These are phyloP conservation scores for Geoglossum glabrum DNA, from an alignment of 495 filamentous ascomycete genomes.

Conservation along the genomic window DNA sequence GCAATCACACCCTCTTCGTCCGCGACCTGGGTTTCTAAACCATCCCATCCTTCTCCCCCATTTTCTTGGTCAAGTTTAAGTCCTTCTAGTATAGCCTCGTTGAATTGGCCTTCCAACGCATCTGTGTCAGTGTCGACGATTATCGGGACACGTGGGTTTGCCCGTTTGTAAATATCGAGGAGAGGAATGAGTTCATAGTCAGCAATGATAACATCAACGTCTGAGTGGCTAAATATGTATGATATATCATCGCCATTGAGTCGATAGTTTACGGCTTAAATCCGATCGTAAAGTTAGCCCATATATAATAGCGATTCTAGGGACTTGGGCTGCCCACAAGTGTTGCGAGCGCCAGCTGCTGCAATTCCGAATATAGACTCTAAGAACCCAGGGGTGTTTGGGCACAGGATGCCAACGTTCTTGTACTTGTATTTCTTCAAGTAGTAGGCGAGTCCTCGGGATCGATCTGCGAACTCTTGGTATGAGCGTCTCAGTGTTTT, in stretches of 20 bases:
- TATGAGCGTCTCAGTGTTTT: slow-evolving; percentile 57
- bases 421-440: slow-evolving; percentile 47
- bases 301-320: background rate
- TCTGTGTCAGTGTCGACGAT: slow-evolving; percentile 79
- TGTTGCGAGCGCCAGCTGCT: slow-evolving; percentile 63
- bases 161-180: slow-evolving; percentile 39
- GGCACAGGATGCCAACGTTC: slow-evolving; percentile 58
- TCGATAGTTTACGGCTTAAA: slow-evolving; percentile 62
- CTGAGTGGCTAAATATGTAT: slow-evolving; percentile 74
- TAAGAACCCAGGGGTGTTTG: slow-evolving; percentile 89
- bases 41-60: slow-evolving; percentile 55
- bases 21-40: slow-evolving; percentile 40
- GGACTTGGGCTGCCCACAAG: slow-evolving; percentile 24
- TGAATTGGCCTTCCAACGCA: slow-evolving; percentile 58
- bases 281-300: background rate
- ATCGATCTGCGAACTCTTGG: slow-evolving; percentile 60
- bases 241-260: slow-evolving; percentile 70
- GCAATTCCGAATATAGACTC: slow-evolving; percentile 78
- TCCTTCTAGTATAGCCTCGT: slow-evolving; percentile 67
- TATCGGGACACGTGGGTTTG: slow-evolving; percentile 39
- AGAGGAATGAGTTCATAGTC: slow-evolving; percentile 59
- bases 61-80: slow-evolving; percentile 41
- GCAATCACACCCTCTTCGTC: slow-evolving; percentile 69
- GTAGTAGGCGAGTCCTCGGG: slow-evolving; percentile 72
- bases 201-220: slow-evolving; percentile 75